Evolutionary conservation across 495 filamentous ascomycete genomes (phyloP).

Genomic region (Bacidia rubella): DNA sequence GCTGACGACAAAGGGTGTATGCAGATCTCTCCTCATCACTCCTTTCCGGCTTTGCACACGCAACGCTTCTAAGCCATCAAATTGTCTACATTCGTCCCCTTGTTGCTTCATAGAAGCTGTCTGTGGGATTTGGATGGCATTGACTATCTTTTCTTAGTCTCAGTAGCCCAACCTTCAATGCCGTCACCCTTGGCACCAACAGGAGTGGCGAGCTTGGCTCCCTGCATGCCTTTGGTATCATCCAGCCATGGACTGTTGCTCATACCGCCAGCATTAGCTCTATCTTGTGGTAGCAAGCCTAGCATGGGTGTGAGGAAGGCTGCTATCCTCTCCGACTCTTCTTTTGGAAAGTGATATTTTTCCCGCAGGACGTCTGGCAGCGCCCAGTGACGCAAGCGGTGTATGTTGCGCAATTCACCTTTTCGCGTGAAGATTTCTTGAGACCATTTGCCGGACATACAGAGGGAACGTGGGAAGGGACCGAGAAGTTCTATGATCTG

Average conservation of each 20-base stretch:
- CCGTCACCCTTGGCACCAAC: conserved; percentile 81
- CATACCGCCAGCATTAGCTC: conserved; percentile 96
- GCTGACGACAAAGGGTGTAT: neutral
- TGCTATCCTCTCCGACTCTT: conserved; percentile 62
- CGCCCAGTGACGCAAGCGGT: conserved; percentile 91
- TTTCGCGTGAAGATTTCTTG: conserved; percentile 99
- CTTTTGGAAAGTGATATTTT: conserved; percentile 85
- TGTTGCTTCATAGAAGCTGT: too few relatives aligned
- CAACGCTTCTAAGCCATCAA: neutral
- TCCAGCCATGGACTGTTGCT: conserved; percentile 66
- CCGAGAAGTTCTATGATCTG: conserved; percentile 98
- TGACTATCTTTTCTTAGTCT: conserved; percentile 69
- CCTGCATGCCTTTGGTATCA: conserved; percentile 77
- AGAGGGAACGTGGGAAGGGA: conserved; percentile 82
- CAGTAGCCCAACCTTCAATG: conserved; percentile 88
- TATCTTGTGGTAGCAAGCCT: conserved; percentile 68
- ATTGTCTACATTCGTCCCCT: neutral
- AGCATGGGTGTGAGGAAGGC: conserved; percentile 91
- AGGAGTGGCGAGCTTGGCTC: conserved; percentile 51
- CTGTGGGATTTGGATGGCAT: neutral
- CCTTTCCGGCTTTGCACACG: neutral
- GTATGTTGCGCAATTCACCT: conserved; percentile 95
- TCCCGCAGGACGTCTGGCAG: conserved; percentile 86
- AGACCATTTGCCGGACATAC: conserved; percentile 85
- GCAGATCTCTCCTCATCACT: neutral